Evolutionary conservation across 2,329 filamentous ascomycete genomes (phyloP).

Genomic region (Bipolaris bicolor): DNA sequence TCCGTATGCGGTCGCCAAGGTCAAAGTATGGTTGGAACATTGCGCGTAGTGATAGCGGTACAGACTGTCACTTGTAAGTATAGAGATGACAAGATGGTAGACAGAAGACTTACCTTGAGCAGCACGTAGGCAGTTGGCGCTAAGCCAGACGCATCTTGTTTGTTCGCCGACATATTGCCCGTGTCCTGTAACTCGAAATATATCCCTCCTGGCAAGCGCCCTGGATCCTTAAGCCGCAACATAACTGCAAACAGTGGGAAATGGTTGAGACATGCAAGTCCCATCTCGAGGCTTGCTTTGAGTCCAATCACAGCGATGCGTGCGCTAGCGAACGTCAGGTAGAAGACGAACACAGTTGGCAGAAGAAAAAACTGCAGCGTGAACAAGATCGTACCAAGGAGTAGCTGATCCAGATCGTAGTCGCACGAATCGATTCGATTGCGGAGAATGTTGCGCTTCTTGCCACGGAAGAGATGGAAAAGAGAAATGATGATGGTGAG

Average conservation of each 20-base stretch:
- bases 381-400: conserved; percentile 95
- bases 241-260: conserved; percentile 97
- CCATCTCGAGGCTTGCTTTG: conserved; percentile 89
- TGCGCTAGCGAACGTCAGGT: conserved; percentile 91
- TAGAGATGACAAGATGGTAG: not conserved
- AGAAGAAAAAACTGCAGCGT: conserved; percentile 93
- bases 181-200: conserved; percentile 87
- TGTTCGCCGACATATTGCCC: conserved; percentile 49
- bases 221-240: conserved; percentile 91
- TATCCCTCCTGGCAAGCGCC: conserved; percentile 86
- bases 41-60: conserved; percentile 85
- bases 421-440: conserved; percentile 99
- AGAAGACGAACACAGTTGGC: conserved; percentile 95
- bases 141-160: conserved; percentile 43
- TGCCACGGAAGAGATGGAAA: conserved; percentile 98
- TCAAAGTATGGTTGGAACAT: conserved; percentile 99
- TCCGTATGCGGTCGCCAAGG: conserved; percentile 86
- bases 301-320: conserved; percentile 93
- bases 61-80: conserved; percentile 57
- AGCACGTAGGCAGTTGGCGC: conserved; percentile 81
- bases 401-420: conserved; percentile 95
- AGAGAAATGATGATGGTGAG: conserved; percentile 94
- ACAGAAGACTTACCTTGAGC: conserved; percentile 68
- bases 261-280: conserved; percentile 93
- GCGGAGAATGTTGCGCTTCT: conserved; percentile 95